These are phyloP conservation scores for Phialophora verrucosa DNA, from an alignment of 2,329 filamentous ascomycete species.

Conservation along the genomic window DNA sequence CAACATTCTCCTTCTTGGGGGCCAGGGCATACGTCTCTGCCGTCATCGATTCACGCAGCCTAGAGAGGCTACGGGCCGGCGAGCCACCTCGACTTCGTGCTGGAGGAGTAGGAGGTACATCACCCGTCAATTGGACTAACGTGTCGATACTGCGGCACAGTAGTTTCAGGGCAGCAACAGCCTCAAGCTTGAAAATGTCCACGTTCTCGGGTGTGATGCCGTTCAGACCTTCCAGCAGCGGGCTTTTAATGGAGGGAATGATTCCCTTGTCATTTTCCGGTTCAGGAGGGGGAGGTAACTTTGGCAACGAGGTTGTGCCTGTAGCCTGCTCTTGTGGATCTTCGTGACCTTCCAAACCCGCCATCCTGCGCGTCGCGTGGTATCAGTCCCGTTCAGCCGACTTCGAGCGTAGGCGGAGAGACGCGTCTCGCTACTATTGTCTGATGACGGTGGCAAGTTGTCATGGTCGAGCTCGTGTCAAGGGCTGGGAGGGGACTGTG, in stretches of 20 bases:
- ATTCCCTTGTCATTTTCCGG: slow-evolving; percentile 40
- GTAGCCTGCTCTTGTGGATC: slow-evolving; percentile 28
- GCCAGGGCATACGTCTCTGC: slow-evolving; percentile 22
- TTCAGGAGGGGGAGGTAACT: slow-evolving; percentile 38
- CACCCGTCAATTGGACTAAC: slow-evolving; percentile 55
- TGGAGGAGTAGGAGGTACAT: slow-evolving; percentile 79
- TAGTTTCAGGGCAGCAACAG: slow-evolving; percentile 76
- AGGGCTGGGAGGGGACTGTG: slow-evolving; percentile 17
- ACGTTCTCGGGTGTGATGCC: slow-evolving; percentile 47
- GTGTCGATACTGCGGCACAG: slow-evolving; percentile 72
- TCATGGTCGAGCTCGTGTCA: slow-evolving; percentile 31
- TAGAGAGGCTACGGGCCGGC: slow-evolving; percentile 25
- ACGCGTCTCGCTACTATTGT: slow-evolving; percentile 15
- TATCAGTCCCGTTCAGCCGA: slow-evolving; percentile 18
- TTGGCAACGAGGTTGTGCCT: slow-evolving; percentile 14
- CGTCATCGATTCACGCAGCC: slow-evolving; percentile 27
- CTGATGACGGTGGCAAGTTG: slow-evolving; percentile 20
- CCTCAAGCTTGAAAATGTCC: slow-evolving; percentile 74
- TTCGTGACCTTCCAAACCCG: slow-evolving; percentile 18
- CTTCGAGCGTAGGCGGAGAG: slow-evolving; percentile 25
- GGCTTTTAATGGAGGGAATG: slow-evolving; percentile 39
- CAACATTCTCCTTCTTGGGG: slow-evolving; percentile 39
- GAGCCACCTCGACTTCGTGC: slow-evolving; percentile 34
- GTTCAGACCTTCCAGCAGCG: slow-evolving; percentile 46
- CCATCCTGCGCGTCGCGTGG: slow-evolving; percentile 26